Conservation (phyloP, 163 green algal species). For the Scenedesmus sp. region DNA sequence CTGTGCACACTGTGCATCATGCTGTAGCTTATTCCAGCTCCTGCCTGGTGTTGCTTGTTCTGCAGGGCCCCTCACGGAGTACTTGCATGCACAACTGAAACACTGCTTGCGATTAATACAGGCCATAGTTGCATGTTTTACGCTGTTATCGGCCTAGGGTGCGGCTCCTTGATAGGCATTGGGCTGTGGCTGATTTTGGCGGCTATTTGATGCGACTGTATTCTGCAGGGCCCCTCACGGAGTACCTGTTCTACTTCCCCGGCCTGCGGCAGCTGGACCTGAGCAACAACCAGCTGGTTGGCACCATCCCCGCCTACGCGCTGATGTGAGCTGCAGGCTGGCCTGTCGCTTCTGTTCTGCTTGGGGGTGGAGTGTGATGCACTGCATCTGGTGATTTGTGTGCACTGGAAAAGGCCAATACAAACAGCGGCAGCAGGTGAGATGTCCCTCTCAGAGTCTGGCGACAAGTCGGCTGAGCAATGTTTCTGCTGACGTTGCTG, state of each 20-base stretch:
- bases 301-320: not conserved
- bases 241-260: conserved; percentile 35
- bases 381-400: no score
- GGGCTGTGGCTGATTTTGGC: not conserved
- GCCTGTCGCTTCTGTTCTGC: not conserved
- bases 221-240: not conserved
- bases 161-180: not conserved
- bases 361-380: not conserved
- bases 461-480: no score
- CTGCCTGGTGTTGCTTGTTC: no score
- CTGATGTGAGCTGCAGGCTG: conserved; percentile 13
- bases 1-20: no score
- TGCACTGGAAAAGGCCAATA: no score
- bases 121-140: not conserved
- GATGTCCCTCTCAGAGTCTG: no score
- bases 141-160: no score
- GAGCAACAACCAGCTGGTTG: conserved; percentile 36
- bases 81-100: no score
- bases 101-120: not conserved
- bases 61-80: no score
- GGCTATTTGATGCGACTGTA: no score
- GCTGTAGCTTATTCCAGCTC: no score
- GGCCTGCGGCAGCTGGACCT: not conserved
- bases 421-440: no score
- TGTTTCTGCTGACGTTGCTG: not conserved